Evolutionary conservation across 306 rosid species (phyloP), one percentile per base, ranked within the genome.

Genomic region (Ammopiptanthus mongolicus): DNA sequence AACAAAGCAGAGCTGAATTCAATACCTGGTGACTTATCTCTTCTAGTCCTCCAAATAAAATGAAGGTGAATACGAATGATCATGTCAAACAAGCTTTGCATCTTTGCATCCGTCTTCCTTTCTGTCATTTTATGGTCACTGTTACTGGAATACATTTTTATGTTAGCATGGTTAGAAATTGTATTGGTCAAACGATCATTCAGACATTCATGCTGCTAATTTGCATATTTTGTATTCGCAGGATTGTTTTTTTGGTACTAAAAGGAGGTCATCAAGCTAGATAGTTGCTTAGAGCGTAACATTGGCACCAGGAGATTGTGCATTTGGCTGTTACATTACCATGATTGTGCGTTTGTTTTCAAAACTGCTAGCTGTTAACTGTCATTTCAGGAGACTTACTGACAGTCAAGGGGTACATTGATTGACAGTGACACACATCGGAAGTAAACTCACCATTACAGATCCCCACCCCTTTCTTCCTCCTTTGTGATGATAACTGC

Each of bases 1-100:
- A 73, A 61, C 90, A 23, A 88, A 82, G 82, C 63, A 85, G 75
- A 61, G 80, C 72, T 91, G 83, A 87, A 74, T 51, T 50, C 47
- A 9, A 18, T 34, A 5, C 36, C 59, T 11, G 67, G 34, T 55
- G 71, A 71, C 80, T 34, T 62, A 50, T 66, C 56, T 75, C 41
- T 57, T 22, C 66, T 2, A 12, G 28, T 17, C 28, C 48, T 75
- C 28, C 42, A 42, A 68, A 72, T 41, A 14, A 46, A 33, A 19
- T 59, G 74, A 52, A 56, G 79, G 69, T 44, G 17, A 75, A 73
- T 34, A 23, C 21, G 8, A 55, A 60, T 12, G 34, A 7, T 51
- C 77, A 60, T 65, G 31, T 41, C 55, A 65, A 42, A 65, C 53
- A 13, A 65, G 6, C 2, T 47, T 29, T 67, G 14, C 59, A 22